A percentile compares a stretch with the other conserved stretches of the same genome.
Conservation (phyloP, 1,284 basidiomycete species). For the Tilletia setariae region DNA sequence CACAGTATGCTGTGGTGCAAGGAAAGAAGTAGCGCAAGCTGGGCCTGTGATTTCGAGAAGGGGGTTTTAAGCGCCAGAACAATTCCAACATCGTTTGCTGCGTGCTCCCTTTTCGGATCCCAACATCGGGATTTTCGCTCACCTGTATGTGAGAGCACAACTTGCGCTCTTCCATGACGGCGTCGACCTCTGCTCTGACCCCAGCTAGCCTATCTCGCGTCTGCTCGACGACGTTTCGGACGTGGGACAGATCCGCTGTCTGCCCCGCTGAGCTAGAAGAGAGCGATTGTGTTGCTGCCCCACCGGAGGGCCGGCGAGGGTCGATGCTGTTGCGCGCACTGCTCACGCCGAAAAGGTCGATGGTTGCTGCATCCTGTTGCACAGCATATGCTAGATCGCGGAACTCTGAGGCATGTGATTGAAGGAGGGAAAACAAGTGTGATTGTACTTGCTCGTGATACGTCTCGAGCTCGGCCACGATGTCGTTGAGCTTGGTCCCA, state of each 20-base stretch:
- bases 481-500: slow-evolving; percentile 1
- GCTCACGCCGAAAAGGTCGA: slow-evolving; percentile 5
- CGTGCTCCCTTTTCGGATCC: too few species aligned
- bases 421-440: not conserved
- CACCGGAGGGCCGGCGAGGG: not conserved
- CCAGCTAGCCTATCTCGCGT: slow-evolving; percentile 1
- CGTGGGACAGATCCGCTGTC: not conserved
- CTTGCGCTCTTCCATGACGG: slow-evolving; percentile 12
- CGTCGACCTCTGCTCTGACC: slow-evolving; percentile 1
- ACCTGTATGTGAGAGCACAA: slow-evolving; percentile 7
- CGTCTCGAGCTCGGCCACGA: slow-evolving; percentile 9
- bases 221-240: not conserved
- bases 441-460: slow-evolving; percentile 1
- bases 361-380: not conserved
- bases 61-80: not conserved
- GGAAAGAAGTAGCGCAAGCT: not conserved
- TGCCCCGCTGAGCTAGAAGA: not conserved
- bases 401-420: not conserved
- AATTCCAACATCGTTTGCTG: too few species aligned
- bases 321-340: too few species aligned
- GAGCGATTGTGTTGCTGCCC: not conserved
- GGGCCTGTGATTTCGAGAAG: not conserved
- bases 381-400: not conserved
- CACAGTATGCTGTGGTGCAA: slow-evolving; percentile 10
- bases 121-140: too few species aligned